Conservation (phyloP, 257 asterid genomes). For the Ehretia macrophylla region DNA sequence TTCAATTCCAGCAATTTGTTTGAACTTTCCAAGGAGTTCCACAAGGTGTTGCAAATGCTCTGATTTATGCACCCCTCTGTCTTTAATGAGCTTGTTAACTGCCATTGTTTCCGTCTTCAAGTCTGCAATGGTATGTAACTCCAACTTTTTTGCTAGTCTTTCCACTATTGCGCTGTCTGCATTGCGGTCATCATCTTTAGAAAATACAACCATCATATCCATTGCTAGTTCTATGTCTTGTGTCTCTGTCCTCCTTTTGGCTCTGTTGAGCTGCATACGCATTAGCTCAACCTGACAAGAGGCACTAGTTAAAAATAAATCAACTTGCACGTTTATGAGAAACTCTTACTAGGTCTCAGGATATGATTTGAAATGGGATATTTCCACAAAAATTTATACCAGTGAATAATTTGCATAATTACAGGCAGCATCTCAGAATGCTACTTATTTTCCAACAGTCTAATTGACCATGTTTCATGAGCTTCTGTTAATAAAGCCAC, state of each 20-base stretch:
- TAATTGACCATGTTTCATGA: no score
- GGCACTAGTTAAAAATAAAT: neutral
- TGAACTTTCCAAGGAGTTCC: constrained; percentile 37
- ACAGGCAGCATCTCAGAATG: no score
- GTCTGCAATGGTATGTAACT: constrained; percentile 35
- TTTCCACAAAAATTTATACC: no score
- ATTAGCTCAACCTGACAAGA: constrained; percentile 46
- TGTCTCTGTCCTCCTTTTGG: constrained; percentile 46
- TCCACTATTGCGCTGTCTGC: constrained; percentile 49
- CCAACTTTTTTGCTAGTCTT: constrained; percentile 53
- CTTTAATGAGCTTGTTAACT: constrained; percentile 34
- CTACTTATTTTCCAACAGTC: no score
- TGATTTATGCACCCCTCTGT: constrained; percentile 14
- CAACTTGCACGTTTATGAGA: neutral
- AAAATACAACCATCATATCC: constrained; percentile 60
- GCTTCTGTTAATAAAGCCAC: no score
- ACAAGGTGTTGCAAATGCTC: constrained; percentile 32
- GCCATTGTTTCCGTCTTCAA: constrained; percentile 44
- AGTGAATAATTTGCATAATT: no score
- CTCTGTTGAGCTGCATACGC: constrained; percentile 55
- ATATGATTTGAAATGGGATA: neutral
- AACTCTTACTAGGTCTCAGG: neutral
- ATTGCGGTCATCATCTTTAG: constrained; percentile 29
- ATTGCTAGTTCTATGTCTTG: constrained; percentile 65
- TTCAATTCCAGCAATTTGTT: constrained; percentile 45